These are phyloP conservation scores for Leccinum boreale DNA, from an alignment of 768 basidiomycete genomes.

Conservation along the genomic window DNA sequence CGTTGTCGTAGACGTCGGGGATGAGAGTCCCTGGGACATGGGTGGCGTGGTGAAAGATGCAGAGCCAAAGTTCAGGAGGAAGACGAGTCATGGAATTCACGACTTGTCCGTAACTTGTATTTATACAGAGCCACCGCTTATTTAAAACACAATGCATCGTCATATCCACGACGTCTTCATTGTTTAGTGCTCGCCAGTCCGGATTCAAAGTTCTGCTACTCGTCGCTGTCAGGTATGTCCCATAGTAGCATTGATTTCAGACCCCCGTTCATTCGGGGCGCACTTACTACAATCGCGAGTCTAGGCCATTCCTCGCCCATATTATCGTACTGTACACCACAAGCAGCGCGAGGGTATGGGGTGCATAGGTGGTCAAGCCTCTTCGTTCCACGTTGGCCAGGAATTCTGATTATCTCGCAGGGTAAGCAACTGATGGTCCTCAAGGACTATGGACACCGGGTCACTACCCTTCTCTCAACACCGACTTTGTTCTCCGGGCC, in stretches of 20 bases:
- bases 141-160: too few species aligned
- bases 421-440: conserved; percentile 74
- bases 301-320: too few species aligned
- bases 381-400: not conserved
- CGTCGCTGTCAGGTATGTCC: too few species aligned
- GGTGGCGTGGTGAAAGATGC: not conserved
- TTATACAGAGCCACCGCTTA: too few species aligned
- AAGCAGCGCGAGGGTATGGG: conserved; percentile 92
- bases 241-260: too few species aligned
- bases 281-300: too few species aligned
- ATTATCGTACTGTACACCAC: conserved; percentile 76
- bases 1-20: not conserved
- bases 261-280: too few species aligned
- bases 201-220: too few species aligned
- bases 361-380: conserved; percentile 32
- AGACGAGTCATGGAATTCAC: too few species aligned
- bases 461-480: conserved; percentile 93
- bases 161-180: too few species aligned
- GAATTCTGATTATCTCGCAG: conserved; percentile 35
- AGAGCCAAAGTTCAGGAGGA: not conserved
- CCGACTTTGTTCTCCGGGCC: conserved; percentile 91
- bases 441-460: conserved; percentile 98
- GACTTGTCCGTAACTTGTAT: too few species aligned
- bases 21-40: not conserved
- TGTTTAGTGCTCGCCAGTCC: too few species aligned